These are phyloP conservation scores for Candida tibetensis DNA, from an alignment of 805 yeast species.

Conservation along the genomic window DNA sequence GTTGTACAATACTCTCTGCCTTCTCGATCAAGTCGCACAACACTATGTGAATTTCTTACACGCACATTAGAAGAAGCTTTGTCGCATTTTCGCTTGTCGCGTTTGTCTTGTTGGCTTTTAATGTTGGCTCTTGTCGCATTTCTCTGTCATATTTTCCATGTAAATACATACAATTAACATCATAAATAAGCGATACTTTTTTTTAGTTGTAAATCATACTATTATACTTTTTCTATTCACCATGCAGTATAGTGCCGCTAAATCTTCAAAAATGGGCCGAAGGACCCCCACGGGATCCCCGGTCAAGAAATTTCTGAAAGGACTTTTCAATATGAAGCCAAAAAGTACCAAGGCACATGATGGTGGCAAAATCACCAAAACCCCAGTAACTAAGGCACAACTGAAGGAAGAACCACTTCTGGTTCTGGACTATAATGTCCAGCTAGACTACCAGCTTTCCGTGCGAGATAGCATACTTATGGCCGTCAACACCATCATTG, in stretches of 20 bases:
- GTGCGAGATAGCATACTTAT: conserved; percentile 26
- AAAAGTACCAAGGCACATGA: background rate
- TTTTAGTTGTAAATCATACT: no score
- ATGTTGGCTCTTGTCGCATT: no score
- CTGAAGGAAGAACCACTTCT: conserved; percentile 5
- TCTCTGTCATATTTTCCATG: no score
- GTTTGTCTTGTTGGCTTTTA: no score
- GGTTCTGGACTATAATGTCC: conserved; percentile 35
- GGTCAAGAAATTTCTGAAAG: conserved; percentile 22
- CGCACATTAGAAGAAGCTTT: no score
- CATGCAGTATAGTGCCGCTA: conserved; percentile 38
- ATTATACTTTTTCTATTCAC: no score
- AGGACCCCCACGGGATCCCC: conserved; percentile 22
- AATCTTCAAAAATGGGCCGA: conserved; percentile 31
- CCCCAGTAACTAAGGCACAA: background rate
- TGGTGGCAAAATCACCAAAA: conserved; percentile 2
- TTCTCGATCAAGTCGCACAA: no score
- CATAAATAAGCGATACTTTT: no score
- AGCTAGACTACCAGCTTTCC: conserved; percentile 37
- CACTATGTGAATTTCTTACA: no score
- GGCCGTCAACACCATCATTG: conserved; percentile 32
- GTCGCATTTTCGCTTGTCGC: no score
- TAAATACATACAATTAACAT: no score
- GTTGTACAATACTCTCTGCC: no score
- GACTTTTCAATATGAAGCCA: conserved; percentile 3